phyloP scores from a whole-genome alignment of 192 early-diverging fungal genomes.

The Tieghemiomyces parasiticus region DNA sequence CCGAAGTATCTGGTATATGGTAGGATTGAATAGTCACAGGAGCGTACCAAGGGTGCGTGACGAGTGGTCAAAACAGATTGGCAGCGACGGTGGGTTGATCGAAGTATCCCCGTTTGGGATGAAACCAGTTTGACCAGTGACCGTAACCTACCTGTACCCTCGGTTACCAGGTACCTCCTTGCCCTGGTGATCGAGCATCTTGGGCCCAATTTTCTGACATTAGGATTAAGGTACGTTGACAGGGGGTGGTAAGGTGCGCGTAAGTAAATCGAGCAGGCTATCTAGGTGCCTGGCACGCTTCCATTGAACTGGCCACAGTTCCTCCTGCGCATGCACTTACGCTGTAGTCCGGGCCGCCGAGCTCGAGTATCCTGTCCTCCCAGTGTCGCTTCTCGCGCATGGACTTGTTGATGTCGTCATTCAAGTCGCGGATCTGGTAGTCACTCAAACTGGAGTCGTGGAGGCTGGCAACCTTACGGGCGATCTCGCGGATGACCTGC shows the following conservation, averaged over 20 bases:
- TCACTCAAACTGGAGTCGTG: constrained; percentile 85
- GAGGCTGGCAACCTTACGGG: constrained; percentile 75
- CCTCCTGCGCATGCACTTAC: too few relatives aligned
- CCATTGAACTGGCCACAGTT: too few relatives aligned
- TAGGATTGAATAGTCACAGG: too few relatives aligned
- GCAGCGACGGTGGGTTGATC: too few relatives aligned
- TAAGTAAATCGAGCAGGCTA: too few relatives aligned
- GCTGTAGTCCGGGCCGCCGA: constrained; percentile 85
- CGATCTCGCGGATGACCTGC: constrained; percentile 79
- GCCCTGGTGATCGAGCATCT: constrained; percentile 73
- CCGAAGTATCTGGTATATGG: constrained; percentile 98
- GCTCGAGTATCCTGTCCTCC: constrained; percentile 79
- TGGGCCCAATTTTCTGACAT: constrained; percentile 49
- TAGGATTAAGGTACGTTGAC: too few relatives aligned
- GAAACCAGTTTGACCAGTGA: too few relatives aligned
- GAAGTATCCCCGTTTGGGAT: too few relatives aligned
- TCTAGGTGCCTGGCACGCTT: too few relatives aligned
- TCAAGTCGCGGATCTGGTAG: constrained; percentile 81
- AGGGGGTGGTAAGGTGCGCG: too few relatives aligned
- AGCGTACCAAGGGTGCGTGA: too few relatives aligned
- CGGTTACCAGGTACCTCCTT: constrained; percentile 73
- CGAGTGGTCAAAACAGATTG: too few relatives aligned
- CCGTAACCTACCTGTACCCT: constrained; percentile 70
- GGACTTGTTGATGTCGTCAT: constrained; percentile 93
- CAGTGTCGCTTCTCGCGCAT: constrained; percentile 82